Conservation (phyloP, 2,329 filamentous ascomycete species). For the Trichophyton benhamiae region DNA sequence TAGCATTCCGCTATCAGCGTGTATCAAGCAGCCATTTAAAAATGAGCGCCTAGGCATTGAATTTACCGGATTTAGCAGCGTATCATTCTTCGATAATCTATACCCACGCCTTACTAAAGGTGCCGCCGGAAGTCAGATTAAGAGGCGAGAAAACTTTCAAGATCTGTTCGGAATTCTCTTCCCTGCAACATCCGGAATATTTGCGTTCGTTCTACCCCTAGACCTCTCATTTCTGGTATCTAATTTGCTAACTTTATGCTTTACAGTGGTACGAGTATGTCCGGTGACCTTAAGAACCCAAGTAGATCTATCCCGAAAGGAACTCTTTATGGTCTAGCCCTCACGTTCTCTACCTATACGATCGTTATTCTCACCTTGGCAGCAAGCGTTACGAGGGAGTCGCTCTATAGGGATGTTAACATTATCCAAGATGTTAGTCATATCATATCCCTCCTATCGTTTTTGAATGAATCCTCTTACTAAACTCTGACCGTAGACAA, state of each 20-base stretch:
- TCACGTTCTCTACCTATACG: conserved; percentile 65
- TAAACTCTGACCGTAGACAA: conserved; percentile 39
- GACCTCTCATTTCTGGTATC: conserved; percentile 32
- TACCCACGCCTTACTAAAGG: conserved; percentile 54
- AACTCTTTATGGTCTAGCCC: conserved; percentile 63
- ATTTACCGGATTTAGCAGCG: conserved; percentile 63
- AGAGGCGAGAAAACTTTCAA: conserved; percentile 58
- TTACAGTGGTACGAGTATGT: conserved; percentile 68
- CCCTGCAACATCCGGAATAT: conserved; percentile 52
- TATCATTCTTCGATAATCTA: conserved; percentile 62
- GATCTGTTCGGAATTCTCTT: conserved; percentile 79
- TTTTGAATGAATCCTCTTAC: not conserved
- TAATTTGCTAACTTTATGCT: conserved; percentile 37
- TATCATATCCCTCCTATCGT: not conserved
- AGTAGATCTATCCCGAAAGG: conserved; percentile 75
- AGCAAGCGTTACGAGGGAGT: conserved; percentile 59
- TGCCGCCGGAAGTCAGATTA: conserved; percentile 48
- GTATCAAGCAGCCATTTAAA: conserved; percentile 56
- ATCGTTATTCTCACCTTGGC: conserved; percentile 69
- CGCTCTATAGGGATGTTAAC: conserved; percentile 63
- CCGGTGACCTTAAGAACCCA: conserved; percentile 68
- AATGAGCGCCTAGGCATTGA: conserved; percentile 51
- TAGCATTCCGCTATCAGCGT: conserved; percentile 69
- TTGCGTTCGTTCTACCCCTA: conserved; percentile 35
- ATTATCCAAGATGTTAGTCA: conserved; percentile 56